These are phyloP conservation scores for Colletotrichum echinochloae DNA, from an alignment of 2,329 filamentous ascomycete genomes.

Conservation along the genomic window DNA sequence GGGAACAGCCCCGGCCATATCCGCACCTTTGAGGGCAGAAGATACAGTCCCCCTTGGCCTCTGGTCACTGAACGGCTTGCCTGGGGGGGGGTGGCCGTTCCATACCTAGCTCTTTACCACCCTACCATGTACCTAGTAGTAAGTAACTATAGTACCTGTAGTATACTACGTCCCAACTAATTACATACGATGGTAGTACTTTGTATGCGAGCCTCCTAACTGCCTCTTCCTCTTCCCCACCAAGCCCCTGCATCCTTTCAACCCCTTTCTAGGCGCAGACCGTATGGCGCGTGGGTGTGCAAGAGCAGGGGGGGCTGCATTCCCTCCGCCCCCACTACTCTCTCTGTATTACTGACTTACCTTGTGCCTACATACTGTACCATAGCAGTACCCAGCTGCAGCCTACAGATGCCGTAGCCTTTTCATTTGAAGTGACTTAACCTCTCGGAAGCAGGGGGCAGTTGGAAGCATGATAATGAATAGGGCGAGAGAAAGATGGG, in stretches of 20 bases:
- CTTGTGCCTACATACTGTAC: no score
- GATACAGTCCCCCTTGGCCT: neutral
- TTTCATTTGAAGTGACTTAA: neutral
- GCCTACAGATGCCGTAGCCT: conserved; percentile 5
- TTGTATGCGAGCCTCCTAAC: neutral
- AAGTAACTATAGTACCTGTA: no score
- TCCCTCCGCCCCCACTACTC: neutral
- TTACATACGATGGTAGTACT: no score
- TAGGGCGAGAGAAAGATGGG: neutral
- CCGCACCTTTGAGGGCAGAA: neutral
- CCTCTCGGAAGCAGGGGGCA: neutral
- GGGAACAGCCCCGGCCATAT: neutral
- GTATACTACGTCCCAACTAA: no score
- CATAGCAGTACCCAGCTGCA: neutral
- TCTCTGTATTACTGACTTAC: neutral
- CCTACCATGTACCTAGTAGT: no score
- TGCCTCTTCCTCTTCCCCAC: neutral
- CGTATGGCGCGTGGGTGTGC: neutral
- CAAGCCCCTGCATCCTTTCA: conserved; percentile 9
- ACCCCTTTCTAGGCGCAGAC: conserved; percentile 32
- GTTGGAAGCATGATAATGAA: neutral
- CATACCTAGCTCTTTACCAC: no score
- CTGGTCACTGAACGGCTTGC: neutral
- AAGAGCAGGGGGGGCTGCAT: conserved; percentile 29
- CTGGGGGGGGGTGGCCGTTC: neutral